Percentiles rank a stretch among this genome's conserved stretches.
Conservation (phyloP, 2,329 filamentous ascomycete species). For the Neofusicoccum laricinum region DNA sequence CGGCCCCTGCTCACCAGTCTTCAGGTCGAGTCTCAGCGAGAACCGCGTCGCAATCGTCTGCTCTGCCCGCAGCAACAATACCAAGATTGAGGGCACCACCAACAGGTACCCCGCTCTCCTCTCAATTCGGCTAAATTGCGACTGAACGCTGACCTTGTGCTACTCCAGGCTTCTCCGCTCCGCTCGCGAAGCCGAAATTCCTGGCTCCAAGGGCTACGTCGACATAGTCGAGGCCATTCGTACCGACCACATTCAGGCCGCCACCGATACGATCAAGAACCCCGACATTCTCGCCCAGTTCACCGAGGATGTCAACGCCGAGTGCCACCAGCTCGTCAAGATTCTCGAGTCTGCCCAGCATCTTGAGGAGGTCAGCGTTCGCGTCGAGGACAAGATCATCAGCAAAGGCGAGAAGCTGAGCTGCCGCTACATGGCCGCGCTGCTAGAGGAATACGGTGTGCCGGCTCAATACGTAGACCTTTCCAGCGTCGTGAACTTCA, state of each 20-base stretch:
- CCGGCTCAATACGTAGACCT: conserved; percentile 89
- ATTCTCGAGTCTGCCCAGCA: conserved; percentile 64
- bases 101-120: conserved; percentile 67
- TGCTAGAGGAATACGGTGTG: conserved; percentile 77
- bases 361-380: conserved; percentile 50
- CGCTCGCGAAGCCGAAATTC: conserved; percentile 45
- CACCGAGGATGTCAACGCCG: conserved; percentile 65
- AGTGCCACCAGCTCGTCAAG: conserved; percentile 78
- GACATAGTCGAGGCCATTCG: conserved; percentile 77
- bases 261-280: conserved; percentile 48
- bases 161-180: conserved; percentile 42
- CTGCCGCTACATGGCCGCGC: conserved; percentile 83
- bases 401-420: conserved; percentile 95
- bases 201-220: conserved; percentile 57
- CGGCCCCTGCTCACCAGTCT: conserved; percentile 21
- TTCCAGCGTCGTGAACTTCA: conserved; percentile 73
- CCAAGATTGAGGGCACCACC: conserved; percentile 92
- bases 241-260: conserved; percentile 75
- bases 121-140: background rate
- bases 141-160: background rate
- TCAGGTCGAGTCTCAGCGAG: conserved; percentile 52
- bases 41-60: conserved; percentile 89
- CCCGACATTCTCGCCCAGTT: conserved; percentile 52
- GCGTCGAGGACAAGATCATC: conserved; percentile 69
- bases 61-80: conserved; percentile 89